Evolutionary conservation across 495 filamentous ascomycete genomes (phyloP).

Genomic region (Symbiotaphrina buchneri): DNA sequence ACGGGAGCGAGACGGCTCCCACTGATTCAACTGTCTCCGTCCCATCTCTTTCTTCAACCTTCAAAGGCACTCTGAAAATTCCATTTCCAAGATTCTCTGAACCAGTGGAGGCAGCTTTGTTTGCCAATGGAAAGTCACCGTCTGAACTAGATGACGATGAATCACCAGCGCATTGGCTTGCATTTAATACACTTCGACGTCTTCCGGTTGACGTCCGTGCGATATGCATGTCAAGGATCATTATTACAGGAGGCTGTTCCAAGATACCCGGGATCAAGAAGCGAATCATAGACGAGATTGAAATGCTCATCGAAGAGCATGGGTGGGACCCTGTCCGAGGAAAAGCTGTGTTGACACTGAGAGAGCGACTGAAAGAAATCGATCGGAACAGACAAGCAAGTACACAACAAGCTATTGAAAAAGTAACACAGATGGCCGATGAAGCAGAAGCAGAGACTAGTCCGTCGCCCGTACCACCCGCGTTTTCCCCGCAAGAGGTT

Average conservation of each 20-base stretch:
- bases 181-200: constrained; percentile 52
- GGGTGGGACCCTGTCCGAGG: constrained; percentile 63
- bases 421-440: too few relatives aligned
- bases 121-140: constrained; percentile 26
- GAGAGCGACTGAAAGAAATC: constrained; percentile 10
- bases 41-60: constrained; percentile 20
- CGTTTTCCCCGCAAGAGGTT: constrained; percentile 19
- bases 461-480: constrained; percentile 1
- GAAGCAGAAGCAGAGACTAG: constrained; percentile 11
- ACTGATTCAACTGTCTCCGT: constrained; percentile 16
- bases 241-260: constrained; percentile 68
- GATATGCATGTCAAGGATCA: constrained; percentile 72
- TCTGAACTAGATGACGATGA: constrained; percentile 68
- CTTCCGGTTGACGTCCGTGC: constrained; percentile 65
- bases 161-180: constrained; percentile 43
- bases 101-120: constrained; percentile 55
- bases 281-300: constrained; percentile 60
- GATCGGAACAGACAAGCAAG: constrained; percentile 5
- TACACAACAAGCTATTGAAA: too few relatives aligned
- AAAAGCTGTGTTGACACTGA: constrained; percentile 25
- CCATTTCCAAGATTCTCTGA: constrained; percentile 45
- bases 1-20: constrained; percentile 6
- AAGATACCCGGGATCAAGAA: constrained; percentile 58
- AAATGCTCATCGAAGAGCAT: constrained; percentile 29
- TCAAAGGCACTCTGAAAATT: constrained; percentile 29